Evolutionary conservation across 2,329 filamentous ascomycete species (phyloP).

Genomic region (Exophiala bonariae): DNA sequence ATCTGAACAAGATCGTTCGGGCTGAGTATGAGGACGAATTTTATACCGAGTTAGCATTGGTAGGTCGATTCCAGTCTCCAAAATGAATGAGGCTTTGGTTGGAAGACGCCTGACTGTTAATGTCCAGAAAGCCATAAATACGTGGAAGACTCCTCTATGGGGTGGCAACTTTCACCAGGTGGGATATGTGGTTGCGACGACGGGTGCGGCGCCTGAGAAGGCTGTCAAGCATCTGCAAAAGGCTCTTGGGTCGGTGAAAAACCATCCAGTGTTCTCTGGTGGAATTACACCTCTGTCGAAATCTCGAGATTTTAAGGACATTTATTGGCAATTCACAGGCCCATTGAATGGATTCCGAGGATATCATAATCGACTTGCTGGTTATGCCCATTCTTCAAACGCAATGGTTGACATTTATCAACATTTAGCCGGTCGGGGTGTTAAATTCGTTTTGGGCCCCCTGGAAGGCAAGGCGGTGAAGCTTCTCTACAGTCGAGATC

Average conservation of each 20-base stretch:
- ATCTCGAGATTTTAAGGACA: constrained; percentile 44
- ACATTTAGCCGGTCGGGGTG: constrained; percentile 53
- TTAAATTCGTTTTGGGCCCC: constrained; percentile 46
- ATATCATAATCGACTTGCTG: constrained; percentile 58
- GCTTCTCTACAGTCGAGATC: constrained; percentile 40
- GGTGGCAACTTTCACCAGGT: constrained; percentile 46
- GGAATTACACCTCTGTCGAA: constrained; percentile 39
- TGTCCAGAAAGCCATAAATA: constrained; percentile 36
- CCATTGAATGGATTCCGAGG: constrained; percentile 56
- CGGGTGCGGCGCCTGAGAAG: constrained; percentile 34
- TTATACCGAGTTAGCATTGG: constrained; percentile 26
- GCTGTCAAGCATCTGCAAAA: constrained; percentile 20
- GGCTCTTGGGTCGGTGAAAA: constrained; percentile 40
- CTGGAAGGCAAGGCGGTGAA: constrained; percentile 38
- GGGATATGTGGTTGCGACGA: constrained; percentile 45
- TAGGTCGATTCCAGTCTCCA: too few relatives aligned
- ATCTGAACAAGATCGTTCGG: constrained; percentile 49
- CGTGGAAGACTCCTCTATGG: constrained; percentile 47
- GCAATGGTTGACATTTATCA: constrained; percentile 51
- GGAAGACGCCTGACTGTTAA: background rate
- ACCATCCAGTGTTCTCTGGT: constrained; percentile 34
- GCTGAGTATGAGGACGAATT: constrained; percentile 28
- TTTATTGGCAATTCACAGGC: constrained; percentile 50
- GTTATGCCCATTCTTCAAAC: constrained; percentile 56
- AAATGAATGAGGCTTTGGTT: background rate